Evolutionary conservation across 2,329 filamentous ascomycete species (phyloP), one percentile per base, ranked within the genome.

Genomic region (Drechslera avenae): DNA sequence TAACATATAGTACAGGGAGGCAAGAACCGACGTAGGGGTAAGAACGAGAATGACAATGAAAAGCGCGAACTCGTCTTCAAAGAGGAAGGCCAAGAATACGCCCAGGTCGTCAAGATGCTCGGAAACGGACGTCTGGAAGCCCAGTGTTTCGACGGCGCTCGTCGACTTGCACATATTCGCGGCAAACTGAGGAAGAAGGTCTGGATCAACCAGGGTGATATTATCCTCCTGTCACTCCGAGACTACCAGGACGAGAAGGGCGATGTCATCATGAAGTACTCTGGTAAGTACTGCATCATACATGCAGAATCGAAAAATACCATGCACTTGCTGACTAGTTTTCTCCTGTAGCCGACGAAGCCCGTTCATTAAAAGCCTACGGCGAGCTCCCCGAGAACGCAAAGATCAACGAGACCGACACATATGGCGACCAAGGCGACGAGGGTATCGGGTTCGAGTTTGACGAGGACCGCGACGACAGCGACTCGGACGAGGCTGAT

Each of bases 351-450:
- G 71, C 73, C 79, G 94, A 99, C 73, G 94, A 97, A 82, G 94
- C 94, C 69, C 88, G 94, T 73, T 89, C 86, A 64, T 85, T 99
- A 71, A 97, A 97, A 81, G 90, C 91, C 57, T 97, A 97, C 78
- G 94, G 94, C 76, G 94, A 99, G 79, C 83, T 99, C 54, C 94
- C 94, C 65, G 94, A 97, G 80, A 89, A 86, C 71, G 94, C 94
- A 75, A 97, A 97, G 88, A 99, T 99, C 86, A 99, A 99, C 86
- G 94, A 99, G 85, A 96, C 91, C 60, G 94, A 97, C 78, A 96
- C 91, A 39, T 96, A 86, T 73, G 85, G 90, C 71, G 90, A 92
- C 77, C 90, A 92, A 76, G 92, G 91, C 76, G 89, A 96, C 75
- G 93, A 94, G 77, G 72, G 96, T 72, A 91, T 89, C 80, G 94